phyloP scores from a whole-genome alignment of 768 basidiomycete genomes.

The Tephrocybe sp. region DNA sequence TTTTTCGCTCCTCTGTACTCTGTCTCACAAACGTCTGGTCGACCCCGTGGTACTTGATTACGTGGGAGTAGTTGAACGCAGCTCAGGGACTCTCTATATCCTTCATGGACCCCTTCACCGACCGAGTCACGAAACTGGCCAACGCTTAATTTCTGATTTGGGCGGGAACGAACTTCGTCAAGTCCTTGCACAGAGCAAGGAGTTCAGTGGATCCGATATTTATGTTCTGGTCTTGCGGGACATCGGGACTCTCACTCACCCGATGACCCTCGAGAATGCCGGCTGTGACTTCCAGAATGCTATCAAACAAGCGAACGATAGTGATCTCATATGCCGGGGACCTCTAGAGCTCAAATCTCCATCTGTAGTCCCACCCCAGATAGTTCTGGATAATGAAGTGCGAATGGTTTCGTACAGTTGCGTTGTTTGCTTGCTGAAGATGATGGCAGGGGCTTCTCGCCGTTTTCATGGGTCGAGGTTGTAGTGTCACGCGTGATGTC shows the following conservation, averaged over 20 bases:
- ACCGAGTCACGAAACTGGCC: slow-evolving; percentile 3
- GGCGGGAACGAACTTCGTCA: slow-evolving; percentile 1
- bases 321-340: slow-evolving; percentile 20
- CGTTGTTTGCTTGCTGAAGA: background rate
- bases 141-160: background rate
- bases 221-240: slow-evolving; percentile 13
- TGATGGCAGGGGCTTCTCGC: slow-evolving; percentile 22
- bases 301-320: slow-evolving; percentile 22
- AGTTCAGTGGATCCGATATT: slow-evolving; percentile 7
- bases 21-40: slow-evolving; percentile 20
- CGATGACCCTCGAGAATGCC: slow-evolving; percentile 16
- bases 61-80: slow-evolving; percentile 18
- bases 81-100: slow-evolving; percentile 14
- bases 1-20: slow-evolving; percentile 7
- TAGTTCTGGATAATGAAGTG: slow-evolving; percentile 27
- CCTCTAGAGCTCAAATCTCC: slow-evolving; percentile 28
- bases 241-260: slow-evolving; percentile 11
- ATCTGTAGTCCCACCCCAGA: slow-evolving; percentile 22
- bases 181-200: slow-evolving; percentile 6
- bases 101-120: slow-evolving; percentile 20
- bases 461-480: slow-evolving; percentile 29
- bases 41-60: slow-evolving; percentile 21
- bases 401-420: background rate
- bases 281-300: slow-evolving; percentile 20
- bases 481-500: slow-evolving; percentile 25